Base-by-base conservation (phyloP, 495 filamentous ascomycete genomes). In the Parmelia sp. region DNA sequence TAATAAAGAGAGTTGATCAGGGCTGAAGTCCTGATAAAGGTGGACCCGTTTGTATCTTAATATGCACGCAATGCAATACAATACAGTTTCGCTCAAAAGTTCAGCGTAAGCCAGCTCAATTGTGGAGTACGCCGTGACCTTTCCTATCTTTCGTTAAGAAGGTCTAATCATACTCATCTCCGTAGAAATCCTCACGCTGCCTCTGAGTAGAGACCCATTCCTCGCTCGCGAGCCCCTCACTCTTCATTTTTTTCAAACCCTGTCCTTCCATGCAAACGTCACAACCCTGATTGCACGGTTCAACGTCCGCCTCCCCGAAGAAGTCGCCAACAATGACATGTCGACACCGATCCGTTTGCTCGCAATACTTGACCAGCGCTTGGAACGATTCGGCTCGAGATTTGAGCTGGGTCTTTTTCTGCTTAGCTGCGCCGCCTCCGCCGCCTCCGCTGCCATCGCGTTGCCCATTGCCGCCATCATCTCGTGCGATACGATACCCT, bases 191-290 rank as follows among this genome's bases (percentile, higher is more conserved):
- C 11, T 86, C 84, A 67, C 79, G 74, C 67, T 89, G 80, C 69
- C 83, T 78, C 75, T 90, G 88, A 57, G 88, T 90, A 66, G 82
- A 84, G 58, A 88, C 83, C 81, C 82, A 90, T 74, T 91, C 88
- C 71, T 90, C 88, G 71, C 80, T 86, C 39, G 82, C 84, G 60
- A 92, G 70, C 5, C 84, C 85, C 39, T 69, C 77, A 61, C 77
- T 71, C 72, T 90, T 92, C 60, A 85, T 80, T 66, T 74, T 84
- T 65, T 82, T 83, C 68, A 97, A 72, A 2, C 72, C 83, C 31
- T 72, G 72, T 6, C 76, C 71, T 62, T 96, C 88, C 75, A 97
- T 97, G 71, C 92, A 91, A 74, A 84, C 88, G 76, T 97, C 93
- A 71, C 93, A 97, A 14, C 92, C 92, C 75, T 82, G 91, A 64